Base-by-base conservation (phyloP, 2,329 filamentous ascomycete genomes). In the Lachnellula arida region DNA sequence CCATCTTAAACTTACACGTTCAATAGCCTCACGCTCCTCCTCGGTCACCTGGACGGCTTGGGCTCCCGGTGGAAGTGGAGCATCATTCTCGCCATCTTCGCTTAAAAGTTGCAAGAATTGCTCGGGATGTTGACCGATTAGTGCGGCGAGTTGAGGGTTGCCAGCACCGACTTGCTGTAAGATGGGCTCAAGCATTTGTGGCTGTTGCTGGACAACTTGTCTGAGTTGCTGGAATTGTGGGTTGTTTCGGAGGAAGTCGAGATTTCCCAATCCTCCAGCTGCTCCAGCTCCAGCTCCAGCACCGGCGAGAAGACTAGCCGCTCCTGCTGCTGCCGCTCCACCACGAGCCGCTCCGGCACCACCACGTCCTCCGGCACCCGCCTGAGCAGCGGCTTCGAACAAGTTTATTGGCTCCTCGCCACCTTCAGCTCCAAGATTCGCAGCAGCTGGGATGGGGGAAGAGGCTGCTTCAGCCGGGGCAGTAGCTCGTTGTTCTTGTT, bases 171-270 rank as follows among this genome's bases (percentile, higher is more conserved):
- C 90, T 74, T 97, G 92, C 74, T 97, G 93, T 55, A 99, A 79
- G 65, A 99, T 97, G 6, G 94, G 93, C 77, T 99, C 94, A 22
- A 99, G 86, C 94, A 99, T 99, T 72, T 94, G 89, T 17, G 94
- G 94, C 72, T 97, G 90, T 73, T 97, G 92, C 75, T 99, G 94
- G 46, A 99, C 93, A 22, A 99, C 87, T 75, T 97, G 92, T 61
- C 94, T 88, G 58, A 99, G 83, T 75, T 99, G 94, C 76, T 97
- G 94, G 76, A 99, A 99, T 74, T 97, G 93, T 23, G 92, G 87
- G 72, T 97, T 97, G 74, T 92, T 90, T 68, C 94, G 87, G 54
- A 99, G 79, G 72, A 96, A 97, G 63, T 97, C 93, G 56, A 99
- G 83, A 69, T 92, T 95, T 25, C 87, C 88, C 25, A 89, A 76